Conservation (phyloP, 2,329 filamentous ascomycete species). For the Nigrospora oryzae region DNA sequence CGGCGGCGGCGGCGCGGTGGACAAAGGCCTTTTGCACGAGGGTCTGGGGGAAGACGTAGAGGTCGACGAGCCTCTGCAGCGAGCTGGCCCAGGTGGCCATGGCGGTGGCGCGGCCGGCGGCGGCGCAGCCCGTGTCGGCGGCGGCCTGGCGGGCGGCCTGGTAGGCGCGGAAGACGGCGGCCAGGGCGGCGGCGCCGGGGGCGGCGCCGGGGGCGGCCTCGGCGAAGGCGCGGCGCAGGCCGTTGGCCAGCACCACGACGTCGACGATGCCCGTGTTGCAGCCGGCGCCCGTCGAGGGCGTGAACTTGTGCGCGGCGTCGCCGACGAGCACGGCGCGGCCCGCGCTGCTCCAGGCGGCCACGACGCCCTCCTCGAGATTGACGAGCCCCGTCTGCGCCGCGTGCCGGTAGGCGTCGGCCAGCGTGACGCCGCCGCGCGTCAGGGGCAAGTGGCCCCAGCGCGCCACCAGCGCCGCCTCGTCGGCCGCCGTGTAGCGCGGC, state of each 20-base stretch:
- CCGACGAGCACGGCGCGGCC: constrained; percentile 22
- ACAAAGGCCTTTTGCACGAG: background rate
- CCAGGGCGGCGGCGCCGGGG: background rate
- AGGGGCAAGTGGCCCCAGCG: constrained; percentile 17
- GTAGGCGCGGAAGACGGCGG: background rate
- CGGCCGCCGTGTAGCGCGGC: constrained; percentile 14
- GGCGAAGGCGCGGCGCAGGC: background rate
- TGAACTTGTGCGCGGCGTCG: constrained; percentile 23
- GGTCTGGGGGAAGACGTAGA: background rate
- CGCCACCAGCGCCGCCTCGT: constrained; percentile 16
- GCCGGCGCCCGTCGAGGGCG: constrained; percentile 20
- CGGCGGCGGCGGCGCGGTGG: background rate
- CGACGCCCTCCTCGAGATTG: background rate
- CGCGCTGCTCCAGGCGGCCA: background rate
- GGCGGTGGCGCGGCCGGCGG: background rate
- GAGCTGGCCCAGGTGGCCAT: background rate
- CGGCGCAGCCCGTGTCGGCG: background rate
- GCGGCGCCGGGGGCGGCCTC: no score
- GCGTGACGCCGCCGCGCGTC: background rate
- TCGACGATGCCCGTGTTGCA: constrained; percentile 12
- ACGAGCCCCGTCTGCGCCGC: no score
- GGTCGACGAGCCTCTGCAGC: background rate
- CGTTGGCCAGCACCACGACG: background rate
- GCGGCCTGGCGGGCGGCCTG: background rate
- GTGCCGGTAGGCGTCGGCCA: no score